A percentile compares a stretch with the other conserved stretches of the same genome.
Conservation (phyloP, 2,329 filamentous ascomycete genomes). For the Verticillium zaregamsianum region DNA sequence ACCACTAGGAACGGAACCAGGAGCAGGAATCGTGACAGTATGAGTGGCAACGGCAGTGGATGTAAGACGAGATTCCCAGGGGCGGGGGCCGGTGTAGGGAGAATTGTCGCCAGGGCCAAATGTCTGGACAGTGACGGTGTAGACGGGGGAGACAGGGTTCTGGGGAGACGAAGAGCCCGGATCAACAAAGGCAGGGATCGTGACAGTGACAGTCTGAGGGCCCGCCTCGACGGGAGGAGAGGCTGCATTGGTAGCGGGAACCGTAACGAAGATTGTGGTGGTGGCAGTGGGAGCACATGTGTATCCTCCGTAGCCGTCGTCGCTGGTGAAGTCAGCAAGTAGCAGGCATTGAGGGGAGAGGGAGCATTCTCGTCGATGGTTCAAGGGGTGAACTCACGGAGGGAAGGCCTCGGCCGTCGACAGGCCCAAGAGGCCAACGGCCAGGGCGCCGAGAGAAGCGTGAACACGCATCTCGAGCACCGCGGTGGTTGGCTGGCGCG, state of each 20-base stretch:
- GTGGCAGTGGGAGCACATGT: conserved; percentile 33
- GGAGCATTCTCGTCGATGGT: neutral
- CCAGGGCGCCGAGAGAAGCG: conserved; percentile 29
- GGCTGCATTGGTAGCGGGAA: conserved; percentile 28
- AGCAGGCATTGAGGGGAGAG: neutral
- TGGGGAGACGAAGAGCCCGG: conserved; percentile 10
- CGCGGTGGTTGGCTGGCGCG: neutral
- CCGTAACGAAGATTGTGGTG: conserved; percentile 45
- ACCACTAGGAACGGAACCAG: conserved; percentile 3
- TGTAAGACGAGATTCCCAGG: conserved; percentile 9
- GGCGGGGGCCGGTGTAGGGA: conserved; percentile 10
- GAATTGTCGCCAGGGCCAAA: conserved; percentile 16
- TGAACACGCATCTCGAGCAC: conserved; percentile 32
- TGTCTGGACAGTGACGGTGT: conserved; percentile 12
- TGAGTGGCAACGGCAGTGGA: neutral
- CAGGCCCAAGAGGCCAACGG: conserved; percentile 27
- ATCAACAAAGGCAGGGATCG: conserved; percentile 5
- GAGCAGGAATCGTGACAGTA: conserved; percentile 15
- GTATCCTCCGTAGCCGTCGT: conserved; percentile 7
- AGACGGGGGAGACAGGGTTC: conserved; percentile 10
- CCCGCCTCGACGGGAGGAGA: conserved; percentile 2
- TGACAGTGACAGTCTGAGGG: conserved; percentile 8
- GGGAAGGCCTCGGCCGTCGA: conserved; percentile 26
- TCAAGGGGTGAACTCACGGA: conserved; percentile 21
- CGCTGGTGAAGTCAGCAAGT: neutral